phyloP scores from a whole-genome alignment of 2,329 filamentous ascomycete species.

The Cadophora malorum region DNA sequence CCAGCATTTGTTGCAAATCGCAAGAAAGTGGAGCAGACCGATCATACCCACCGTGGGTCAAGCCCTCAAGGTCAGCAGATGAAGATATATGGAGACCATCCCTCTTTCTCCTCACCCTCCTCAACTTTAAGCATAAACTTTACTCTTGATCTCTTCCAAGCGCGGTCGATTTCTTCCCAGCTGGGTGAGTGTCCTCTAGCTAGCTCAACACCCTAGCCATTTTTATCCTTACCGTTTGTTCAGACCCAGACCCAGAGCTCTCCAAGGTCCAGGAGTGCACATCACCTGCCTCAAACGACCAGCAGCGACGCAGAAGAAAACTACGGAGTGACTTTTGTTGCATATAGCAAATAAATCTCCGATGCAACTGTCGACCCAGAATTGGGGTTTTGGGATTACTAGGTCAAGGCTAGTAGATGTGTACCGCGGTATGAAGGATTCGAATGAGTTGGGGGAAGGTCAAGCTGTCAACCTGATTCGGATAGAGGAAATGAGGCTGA shows the following conservation, averaged over 20 bases:
- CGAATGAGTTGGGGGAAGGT: background rate
- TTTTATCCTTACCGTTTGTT: background rate
- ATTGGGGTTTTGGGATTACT: background rate
- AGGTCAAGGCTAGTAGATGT: background rate
- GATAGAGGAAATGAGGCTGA: background rate
- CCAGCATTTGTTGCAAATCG: constrained; percentile 20
- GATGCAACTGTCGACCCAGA: constrained; percentile 1
- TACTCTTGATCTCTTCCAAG: background rate
- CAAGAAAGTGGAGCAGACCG: constrained; percentile 15
- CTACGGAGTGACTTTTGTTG: constrained; percentile 10
- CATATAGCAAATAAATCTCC: constrained; percentile 14
- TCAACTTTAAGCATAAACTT: background rate
- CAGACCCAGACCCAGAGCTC: background rate
- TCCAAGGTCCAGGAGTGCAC: background rate
- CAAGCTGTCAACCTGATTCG: background rate
- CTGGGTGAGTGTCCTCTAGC: background rate
- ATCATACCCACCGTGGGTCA: constrained; percentile 4
- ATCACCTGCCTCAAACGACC: background rate
- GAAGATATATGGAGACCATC: constrained; percentile 17
- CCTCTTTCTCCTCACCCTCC: background rate
- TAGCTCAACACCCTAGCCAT: background rate
- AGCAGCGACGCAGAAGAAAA: background rate
- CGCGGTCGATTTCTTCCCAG: background rate
- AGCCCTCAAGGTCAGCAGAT: background rate
- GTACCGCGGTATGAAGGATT: background rate